Base-by-base conservation (phyloP, 495 filamentous ascomycete genomes). In the Trypethelium eluteriae region DNA sequence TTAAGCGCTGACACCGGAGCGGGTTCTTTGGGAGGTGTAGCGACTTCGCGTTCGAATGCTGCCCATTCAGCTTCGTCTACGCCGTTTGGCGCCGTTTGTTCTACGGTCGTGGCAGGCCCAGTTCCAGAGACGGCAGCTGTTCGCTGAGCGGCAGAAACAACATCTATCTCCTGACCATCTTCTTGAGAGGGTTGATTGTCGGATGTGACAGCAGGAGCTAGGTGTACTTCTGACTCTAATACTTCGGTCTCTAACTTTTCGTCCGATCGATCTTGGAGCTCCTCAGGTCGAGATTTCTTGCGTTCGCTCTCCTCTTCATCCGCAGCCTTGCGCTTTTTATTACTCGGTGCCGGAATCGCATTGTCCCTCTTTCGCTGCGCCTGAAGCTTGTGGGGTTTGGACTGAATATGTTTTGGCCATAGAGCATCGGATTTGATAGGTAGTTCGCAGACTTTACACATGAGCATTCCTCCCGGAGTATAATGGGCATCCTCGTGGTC, bases 41-140 rank as follows among this genome's bases (percentile, higher is more conserved):
- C 85, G 12, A 96, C 84, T 35, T 96, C 93, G 16, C 91, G 89
- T 76, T 96, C 90, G 73, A 96, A 96, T 53, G 90, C 90, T 0
- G 89, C 91, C 90, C 92, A 95, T 76, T 93, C 90, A 63, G 88
- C 86, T 71, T 96, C 92, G 74, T 93, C 85, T 5, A 95, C 77
- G 65, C 38, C 64, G 16, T 66, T 39, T 18, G 72, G 38, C 57
- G 70, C 53, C 3, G 66, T 62, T 38, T 25, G 10, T 12, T 62
- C 18, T 36, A 67, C 41, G 38, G 68, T 62, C 5, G 69, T 65
- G 47, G 64, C 64, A 25, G 66, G 62, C 39, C 70, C 70, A 36
- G n/a, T 63, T 14, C 56, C 62, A 39, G 63, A 57, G 62, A 7
- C 32, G 25, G 53, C 32, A 59, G 18, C 32, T 36, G 32, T 34